phyloP scores from a whole-genome alignment of 2,329 filamentous ascomycete genomes.

The Beauveria caledonica region DNA sequence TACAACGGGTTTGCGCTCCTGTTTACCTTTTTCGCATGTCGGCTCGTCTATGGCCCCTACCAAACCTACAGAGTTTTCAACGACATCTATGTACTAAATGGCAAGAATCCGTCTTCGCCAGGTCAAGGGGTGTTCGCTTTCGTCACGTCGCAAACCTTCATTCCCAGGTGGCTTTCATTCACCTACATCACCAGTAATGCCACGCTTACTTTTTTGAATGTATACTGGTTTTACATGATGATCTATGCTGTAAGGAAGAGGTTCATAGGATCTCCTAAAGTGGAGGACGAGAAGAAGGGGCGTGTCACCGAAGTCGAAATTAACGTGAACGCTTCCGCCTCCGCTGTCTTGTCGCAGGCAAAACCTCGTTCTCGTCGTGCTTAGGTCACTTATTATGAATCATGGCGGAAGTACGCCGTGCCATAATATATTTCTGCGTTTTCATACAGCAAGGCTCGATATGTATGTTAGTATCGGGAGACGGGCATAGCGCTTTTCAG shows the following conservation, averaged over 20 bases:
- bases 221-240: slow-evolving; percentile 86
- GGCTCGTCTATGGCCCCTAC: slow-evolving; percentile 70
- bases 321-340: slow-evolving; percentile 23
- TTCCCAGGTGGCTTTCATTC: slow-evolving; percentile 62
- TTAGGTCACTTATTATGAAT: not conserved
- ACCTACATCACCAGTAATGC: slow-evolving; percentile 64
- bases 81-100: slow-evolving; percentile 54
- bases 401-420: not conserved
- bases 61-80: slow-evolving; percentile 60
- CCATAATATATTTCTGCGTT: not conserved
- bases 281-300: slow-evolving; percentile 21
- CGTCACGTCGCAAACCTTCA: slow-evolving; percentile 36
- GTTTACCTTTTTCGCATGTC: slow-evolving; percentile 65
- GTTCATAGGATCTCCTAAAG: slow-evolving; percentile 43
- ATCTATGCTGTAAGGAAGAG: slow-evolving; percentile 69
- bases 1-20: slow-evolving; percentile 71
- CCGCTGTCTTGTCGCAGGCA: slow-evolving; percentile 16
- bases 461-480: not conserved
- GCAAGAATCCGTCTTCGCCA: slow-evolving; percentile 28
- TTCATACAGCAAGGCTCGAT: too few species aligned
- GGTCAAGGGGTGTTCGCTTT: slow-evolving; percentile 31
- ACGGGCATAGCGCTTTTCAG: not conserved
- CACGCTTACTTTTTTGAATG: slow-evolving; percentile 67
- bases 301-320: slow-evolving; percentile 21
- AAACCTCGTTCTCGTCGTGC: slow-evolving; percentile 7